Conservation (phyloP, 1,284 basidiomycete genomes). For the Puccinia polysora region DNA sequence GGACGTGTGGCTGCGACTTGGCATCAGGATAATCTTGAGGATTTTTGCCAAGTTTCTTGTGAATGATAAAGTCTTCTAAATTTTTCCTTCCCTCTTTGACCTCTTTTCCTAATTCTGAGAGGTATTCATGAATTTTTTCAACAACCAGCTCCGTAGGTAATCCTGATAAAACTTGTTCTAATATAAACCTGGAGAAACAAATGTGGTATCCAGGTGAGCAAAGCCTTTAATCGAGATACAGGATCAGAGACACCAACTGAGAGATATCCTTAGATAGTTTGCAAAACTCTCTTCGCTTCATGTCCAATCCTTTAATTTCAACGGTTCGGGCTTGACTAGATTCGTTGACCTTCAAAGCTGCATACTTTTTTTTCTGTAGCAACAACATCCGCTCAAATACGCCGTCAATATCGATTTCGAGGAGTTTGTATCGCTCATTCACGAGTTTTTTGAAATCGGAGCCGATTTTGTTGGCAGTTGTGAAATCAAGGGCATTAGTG, state of each 20-base stretch:
- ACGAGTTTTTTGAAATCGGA: slow-evolving; percentile 89
- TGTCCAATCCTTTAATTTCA: slow-evolving; percentile 96
- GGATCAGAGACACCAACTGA: slow-evolving; percentile 60
- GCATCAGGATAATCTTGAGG: slow-evolving; percentile 94
- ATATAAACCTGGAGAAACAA: slow-evolving; percentile 63
- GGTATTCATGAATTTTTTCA: slow-evolving; percentile 86
- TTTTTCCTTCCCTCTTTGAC: slow-evolving; percentile 72
- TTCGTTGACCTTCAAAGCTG: slow-evolving; percentile 78
- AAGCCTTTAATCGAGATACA: neutral
- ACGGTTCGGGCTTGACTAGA: slow-evolving; percentile 47
- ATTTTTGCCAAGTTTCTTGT: slow-evolving; percentile 89
- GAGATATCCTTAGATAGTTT: slow-evolving; percentile 85
- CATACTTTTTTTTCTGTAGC: slow-evolving; percentile 99
- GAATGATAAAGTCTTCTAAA: slow-evolving; percentile 88
- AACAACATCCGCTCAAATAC: slow-evolving; percentile 89
- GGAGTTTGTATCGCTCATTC: slow-evolving; percentile 87
- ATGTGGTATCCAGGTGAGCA: neutral
- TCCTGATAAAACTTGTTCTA: slow-evolving; percentile 86
- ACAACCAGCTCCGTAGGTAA: slow-evolving; percentile 84
- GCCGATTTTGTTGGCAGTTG: slow-evolving; percentile 85
- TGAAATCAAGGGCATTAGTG: slow-evolving; percentile 81
- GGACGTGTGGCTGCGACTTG: slow-evolving; percentile 86
- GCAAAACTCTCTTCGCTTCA: slow-evolving; percentile 97
- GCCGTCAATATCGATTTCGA: slow-evolving; percentile 95
- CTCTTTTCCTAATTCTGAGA: slow-evolving; percentile 67